Evolutionary conservation across 2,329 filamentous ascomycete genomes (phyloP), one percentile per base, ranked within the genome.

Genomic region (Rhinocladiella similis): DNA sequence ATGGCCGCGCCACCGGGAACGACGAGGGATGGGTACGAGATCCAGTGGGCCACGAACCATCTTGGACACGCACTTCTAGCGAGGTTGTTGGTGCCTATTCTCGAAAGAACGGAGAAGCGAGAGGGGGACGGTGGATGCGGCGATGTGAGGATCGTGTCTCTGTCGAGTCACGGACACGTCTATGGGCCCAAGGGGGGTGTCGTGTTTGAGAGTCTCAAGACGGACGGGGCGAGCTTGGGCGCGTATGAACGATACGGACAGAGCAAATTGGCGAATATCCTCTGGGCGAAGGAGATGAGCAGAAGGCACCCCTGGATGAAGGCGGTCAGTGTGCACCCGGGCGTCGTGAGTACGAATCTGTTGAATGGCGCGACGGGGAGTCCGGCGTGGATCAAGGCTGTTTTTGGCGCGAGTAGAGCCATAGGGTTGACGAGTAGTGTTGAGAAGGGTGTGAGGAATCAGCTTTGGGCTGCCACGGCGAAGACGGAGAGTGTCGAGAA

Each of bases 21-120:
- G 1, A 80, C 77, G 0, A 67, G 71, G 16, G 77, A 81, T 42
- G 77, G 76, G 42, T 79, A 78, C 59, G 79, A 82, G 63, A 70
- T 76, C 29, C 77, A 80, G 50, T 76, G 81, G 54, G 79, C 76
- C 29, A 79, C 75, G 9, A 81, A 82, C 60, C 75, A 80, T 67
- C 67, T 81, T 59, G 79, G 77, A n/a, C 79, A 79, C 59, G 75
- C 77, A 3, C 69, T 80, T 0, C 63, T 81, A 12, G 78, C 72
- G 7, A 76, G 75, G 36, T 69, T 78, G 1, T 70, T 82, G 0
- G 64, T 79, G 1, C 77, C 76, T 1, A 69, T 66, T 0, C 64
- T 81, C 47, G 67, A 73, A 9, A 60, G 69, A 14, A 80, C 79
- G 0, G 74, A 75, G 4, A 61, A 71, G 52, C 77, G 1, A 12